Base-by-base conservation (phyloP, 179 eudicot genomes). In the Drosera spatulata region DNA sequence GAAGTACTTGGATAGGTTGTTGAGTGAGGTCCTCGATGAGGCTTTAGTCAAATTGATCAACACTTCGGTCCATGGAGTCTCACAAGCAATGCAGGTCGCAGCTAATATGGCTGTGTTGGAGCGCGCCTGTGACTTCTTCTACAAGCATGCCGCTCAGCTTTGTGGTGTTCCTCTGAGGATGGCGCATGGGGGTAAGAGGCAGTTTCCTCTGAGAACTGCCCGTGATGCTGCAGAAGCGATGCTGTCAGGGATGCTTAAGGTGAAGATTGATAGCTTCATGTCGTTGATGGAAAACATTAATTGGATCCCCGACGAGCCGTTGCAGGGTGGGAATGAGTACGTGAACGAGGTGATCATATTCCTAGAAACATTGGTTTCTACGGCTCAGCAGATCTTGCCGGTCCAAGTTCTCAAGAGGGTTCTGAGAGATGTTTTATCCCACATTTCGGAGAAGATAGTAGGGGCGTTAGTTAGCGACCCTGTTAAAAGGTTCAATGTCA, bases 71-170 rank as follows among this genome's bases (percentile, higher is more conserved):
- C 78, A 72, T 64, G 97, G 97, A 3, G 97, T 85, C 53, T 83
- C 95, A 2, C 97, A 91, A 44, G 97, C 97, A 50, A 91, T 87
- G 96, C 88, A 86, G 64, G 85, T 86, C 70, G 99, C 99, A 42
- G 99, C 99, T 2, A 93, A 93, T 63, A 89, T 93, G 96, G 86
- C 90, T 52, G 96, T 83, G 39, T 74, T 93, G 57, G 99, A 93
- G 75, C 95, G 94, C 38, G 99, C 99, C n/a, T 93, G 96, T 66
- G 99, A 93, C 72, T 89, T 82, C 71, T 86, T 93, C 76, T 89
- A 86, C 58, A 84, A 83, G 63, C 95, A 93, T 54, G 96, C 99
- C 39, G 99, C 96, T 8, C 95, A 93, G 76, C 88, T 93, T 41
- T 93, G 95, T 3, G 99, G 99, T 3, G 73, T 93, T 61, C 95